Percentiles rank a stretch among this genome's conserved stretches.
Conservation (phyloP, 169 alveolate species). For the Plasmodium malariae region DNA sequence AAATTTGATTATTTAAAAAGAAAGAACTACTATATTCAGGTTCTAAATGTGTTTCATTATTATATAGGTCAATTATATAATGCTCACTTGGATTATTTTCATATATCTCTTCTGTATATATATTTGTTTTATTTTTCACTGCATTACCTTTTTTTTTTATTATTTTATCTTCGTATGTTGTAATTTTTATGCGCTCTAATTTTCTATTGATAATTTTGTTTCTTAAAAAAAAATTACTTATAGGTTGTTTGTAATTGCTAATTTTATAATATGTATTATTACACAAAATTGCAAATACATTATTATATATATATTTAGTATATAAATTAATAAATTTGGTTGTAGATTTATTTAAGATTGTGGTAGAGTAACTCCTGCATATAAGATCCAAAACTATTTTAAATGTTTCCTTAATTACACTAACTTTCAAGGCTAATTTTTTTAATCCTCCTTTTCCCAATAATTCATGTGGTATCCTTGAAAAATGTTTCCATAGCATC, state of each 20-base stretch:
- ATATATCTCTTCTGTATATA: slow-evolving; percentile 6
- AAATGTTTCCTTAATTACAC: slow-evolving; percentile 14
- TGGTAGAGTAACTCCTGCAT: slow-evolving; percentile 13
- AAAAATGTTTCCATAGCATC: slow-evolving; percentile 60
- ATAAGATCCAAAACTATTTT: slow-evolving; percentile 22
- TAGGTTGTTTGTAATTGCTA: slow-evolving; percentile 9
- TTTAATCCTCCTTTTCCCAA: slow-evolving; percentile 34
- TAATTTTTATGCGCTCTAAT: neutral
- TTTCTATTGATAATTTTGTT: slow-evolving; percentile 33
- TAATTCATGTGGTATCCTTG: slow-evolving; percentile 17
- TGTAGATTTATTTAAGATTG: slow-evolving; percentile 18
- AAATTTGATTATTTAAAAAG: slow-evolving; percentile 13
- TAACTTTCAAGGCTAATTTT: slow-evolving; percentile 3
- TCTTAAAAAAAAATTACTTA: slow-evolving; percentile 31
- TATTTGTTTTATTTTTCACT: slow-evolving; percentile 12
- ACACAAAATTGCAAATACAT: slow-evolving; percentile 24
- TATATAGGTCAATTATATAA: slow-evolving; percentile 52
- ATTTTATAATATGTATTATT: slow-evolving; percentile 20
- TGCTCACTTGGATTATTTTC: slow-evolving; percentile 38
- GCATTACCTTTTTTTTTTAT: slow-evolving; percentile 13
- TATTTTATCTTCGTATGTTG: neutral
- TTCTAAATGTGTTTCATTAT: slow-evolving; percentile 54
- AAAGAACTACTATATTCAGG: slow-evolving; percentile 14
- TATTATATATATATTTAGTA: slow-evolving; percentile 36
- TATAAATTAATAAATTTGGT: slow-evolving; percentile 26